A percentile compares a stretch with the other conserved stretches of the same genome.
Conservation (phyloP, 495 filamentous ascomycete genomes). For the Lentithecium fluviatile region DNA sequence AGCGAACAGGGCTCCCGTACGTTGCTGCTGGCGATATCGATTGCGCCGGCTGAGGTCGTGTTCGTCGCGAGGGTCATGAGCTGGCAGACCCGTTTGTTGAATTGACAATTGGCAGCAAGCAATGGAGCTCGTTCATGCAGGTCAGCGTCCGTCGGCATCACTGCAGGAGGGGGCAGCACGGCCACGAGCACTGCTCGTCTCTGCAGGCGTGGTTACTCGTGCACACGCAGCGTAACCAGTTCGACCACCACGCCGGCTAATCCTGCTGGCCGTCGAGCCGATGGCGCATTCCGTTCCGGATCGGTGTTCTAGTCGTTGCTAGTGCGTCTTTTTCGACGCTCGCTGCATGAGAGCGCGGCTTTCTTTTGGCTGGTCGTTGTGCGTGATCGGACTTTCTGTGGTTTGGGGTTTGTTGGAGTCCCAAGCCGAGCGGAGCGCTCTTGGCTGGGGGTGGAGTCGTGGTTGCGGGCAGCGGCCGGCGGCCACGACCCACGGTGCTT, state of each 20-base stretch:
- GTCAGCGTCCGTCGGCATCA: neutral
- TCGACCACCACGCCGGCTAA: conserved; percentile 2
- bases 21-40: neutral
- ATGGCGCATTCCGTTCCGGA: conserved; percentile 9
- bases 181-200: conserved; percentile 10
- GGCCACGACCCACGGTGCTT: too few relatives aligned
- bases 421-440: neutral
- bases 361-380: neutral
- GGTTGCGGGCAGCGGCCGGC: neutral
- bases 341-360: neutral
- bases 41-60: neutral
- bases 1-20: neutral
- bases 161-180: conserved; percentile 18
- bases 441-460: neutral
- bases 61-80: neutral
- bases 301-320: conserved; percentile 1
- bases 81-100: neutral
- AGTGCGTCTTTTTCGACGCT: neutral
- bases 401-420: neutral
- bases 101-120: neutral
- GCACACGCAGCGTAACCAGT: conserved; percentile 4
- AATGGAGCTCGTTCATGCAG: conserved; percentile 2
- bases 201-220: conserved; percentile 12
- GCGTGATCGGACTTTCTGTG: neutral
- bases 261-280: conserved; percentile 12